These are phyloP conservation scores for Xylaria sp. DNA, from an alignment of 495 filamentous ascomycete species.

Conservation along the genomic window DNA sequence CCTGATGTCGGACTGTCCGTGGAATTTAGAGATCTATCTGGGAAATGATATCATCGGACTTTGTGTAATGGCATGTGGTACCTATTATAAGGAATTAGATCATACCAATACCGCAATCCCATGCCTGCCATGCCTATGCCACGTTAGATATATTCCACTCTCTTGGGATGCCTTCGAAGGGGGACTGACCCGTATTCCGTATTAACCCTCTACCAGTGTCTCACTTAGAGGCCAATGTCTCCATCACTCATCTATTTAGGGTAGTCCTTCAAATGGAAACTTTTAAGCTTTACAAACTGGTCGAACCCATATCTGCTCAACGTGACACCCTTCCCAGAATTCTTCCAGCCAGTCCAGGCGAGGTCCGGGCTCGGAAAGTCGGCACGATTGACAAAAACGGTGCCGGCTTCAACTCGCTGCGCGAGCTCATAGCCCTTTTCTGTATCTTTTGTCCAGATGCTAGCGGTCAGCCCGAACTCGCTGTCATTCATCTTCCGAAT, in stretches of 20 bases:
- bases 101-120: neutral
- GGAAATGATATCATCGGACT: constrained; percentile 1
- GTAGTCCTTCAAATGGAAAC: constrained; percentile 91
- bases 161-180: constrained; percentile 19
- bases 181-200: constrained; percentile 8
- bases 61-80: constrained; percentile 18
- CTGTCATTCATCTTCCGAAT: constrained; percentile 91
- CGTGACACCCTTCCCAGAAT: constrained; percentile 89
- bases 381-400: constrained; percentile 94
- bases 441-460: constrained; percentile 95
- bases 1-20: neutral
- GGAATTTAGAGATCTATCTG: constrained; percentile 14
- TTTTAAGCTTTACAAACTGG: constrained; percentile 95
- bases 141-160: constrained; percentile 18
- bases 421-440: constrained; percentile 76
- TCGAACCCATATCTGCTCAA: constrained; percentile 91
- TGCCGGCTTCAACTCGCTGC: constrained; percentile 88
- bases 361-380: constrained; percentile 95
- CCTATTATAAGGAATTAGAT: constrained; percentile 1
- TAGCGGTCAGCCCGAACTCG: constrained; percentile 93
- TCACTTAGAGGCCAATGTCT: constrained; percentile 10
- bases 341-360: constrained; percentile 98
- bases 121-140: constrained; percentile 19
- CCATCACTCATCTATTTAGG: constrained; percentile 59
- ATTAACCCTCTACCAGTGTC: constrained; percentile 4